phyloP scores from a whole-genome alignment of 352 stramenopile genomes.

The Lagenidium giganteum region DNA sequence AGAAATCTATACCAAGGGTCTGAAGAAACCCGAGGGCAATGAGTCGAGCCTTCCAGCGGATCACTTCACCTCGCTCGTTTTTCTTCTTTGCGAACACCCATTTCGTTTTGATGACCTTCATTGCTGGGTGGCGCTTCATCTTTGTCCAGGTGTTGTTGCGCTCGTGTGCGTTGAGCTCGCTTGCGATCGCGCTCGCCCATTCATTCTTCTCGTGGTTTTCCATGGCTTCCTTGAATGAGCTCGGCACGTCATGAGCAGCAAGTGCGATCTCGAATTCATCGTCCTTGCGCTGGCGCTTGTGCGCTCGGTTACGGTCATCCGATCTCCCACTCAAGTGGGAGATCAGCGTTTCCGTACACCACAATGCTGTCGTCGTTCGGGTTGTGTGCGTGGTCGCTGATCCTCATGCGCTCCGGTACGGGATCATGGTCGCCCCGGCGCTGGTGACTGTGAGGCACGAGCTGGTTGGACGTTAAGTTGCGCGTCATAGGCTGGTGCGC shows the following conservation, averaged over 20 bases:
- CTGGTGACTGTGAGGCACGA: too few relatives aligned
- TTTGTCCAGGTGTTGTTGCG: constrained; percentile 2
- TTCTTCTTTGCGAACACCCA: constrained; percentile 34
- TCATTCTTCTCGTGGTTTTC: background rate
- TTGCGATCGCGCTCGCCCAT: background rate
- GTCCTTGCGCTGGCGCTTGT: background rate
- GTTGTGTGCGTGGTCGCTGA: too few relatives aligned
- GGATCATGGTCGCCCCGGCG: too few relatives aligned
- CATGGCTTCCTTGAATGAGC: background rate
- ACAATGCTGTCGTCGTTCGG: too few relatives aligned
- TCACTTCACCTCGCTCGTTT: constrained; percentile 21
- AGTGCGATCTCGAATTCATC: background rate
- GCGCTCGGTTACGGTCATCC: too few relatives aligned
- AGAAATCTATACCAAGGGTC: constrained; percentile 22
- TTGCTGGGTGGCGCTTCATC: background rate
- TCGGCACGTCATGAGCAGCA: background rate
- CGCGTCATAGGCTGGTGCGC: too few relatives aligned
- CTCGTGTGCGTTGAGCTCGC: background rate
- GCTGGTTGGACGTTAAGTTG: too few relatives aligned
- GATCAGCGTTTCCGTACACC: too few relatives aligned
- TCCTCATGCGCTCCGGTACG: too few relatives aligned
- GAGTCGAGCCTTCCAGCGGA: constrained; percentile 27
- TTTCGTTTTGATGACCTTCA: constrained; percentile 17
- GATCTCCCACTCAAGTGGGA: too few relatives aligned
- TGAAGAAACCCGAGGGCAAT: constrained; percentile 28